Base-by-base conservation (phyloP, 306 rosid genomes). In the Fagus sylvatica region DNA sequence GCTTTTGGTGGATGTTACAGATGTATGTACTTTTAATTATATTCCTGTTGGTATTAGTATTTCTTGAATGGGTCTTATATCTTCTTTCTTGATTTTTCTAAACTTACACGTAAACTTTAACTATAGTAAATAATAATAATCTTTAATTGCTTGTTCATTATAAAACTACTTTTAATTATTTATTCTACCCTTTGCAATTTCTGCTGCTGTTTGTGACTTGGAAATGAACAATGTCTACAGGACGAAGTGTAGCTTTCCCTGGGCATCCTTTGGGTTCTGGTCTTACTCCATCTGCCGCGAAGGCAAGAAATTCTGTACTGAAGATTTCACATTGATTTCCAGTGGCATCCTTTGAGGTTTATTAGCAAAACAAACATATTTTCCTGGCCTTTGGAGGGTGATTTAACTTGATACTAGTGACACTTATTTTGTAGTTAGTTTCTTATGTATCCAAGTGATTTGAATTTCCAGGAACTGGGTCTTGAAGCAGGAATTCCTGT, bases 181-280 rank as follows among this genome's bases (percentile, higher is more conserved):
- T 65, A 7, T 39, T 39, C 0, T 76, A 39, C 65, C 34, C 65
- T 71, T 65, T 81, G 77, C 79, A 57, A 80, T 69, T 82, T 40
- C 76, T 74, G 74, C 79, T 62, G 17, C 76, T 40, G 54, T 55
- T 74, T 16, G 60, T 74, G 79, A 81, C 78, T 83, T 86, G 85
- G 83, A 72, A 60, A 80, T 86, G 76, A 69, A 73, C 75, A 77
- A 76, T 86, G 72, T 76, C 82, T 75, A 85, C 96, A 92, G 98
- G 98, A 84, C 90, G 97, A 78, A 95, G 98, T 92, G 98, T 92
- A 80, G 98, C 98, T 66, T 95, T 89, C 80, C 98, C 98, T 74
- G 98, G 97, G 78, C 93, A 95, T 88, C 90, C 98, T 82, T 74
- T 95, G 93, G 97, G 98, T 86, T 88, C 91, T 78, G 98, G 97